Conservation (phyloP, 768 basidiomycete species). For the Hortiboletus campestris region DNA sequence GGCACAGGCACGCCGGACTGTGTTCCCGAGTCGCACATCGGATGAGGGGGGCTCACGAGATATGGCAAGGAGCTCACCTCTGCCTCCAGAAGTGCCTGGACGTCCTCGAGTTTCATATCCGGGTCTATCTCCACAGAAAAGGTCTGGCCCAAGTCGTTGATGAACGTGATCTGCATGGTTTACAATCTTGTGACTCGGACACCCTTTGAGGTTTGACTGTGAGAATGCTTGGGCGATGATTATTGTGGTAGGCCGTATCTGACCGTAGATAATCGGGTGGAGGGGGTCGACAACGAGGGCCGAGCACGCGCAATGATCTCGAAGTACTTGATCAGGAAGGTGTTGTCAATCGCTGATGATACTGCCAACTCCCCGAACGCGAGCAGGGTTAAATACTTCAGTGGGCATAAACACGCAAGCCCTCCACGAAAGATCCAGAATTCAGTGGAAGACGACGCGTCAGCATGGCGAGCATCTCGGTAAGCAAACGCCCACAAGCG, state of each 20-base stretch:
- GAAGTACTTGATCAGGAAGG: slow-evolving; percentile 27
- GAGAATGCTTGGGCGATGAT: background rate
- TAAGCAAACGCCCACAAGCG: slow-evolving; percentile 9
- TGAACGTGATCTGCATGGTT: slow-evolving; percentile 70
- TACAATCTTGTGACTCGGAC: background rate
- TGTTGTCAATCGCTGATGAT: slow-evolving; percentile 7
- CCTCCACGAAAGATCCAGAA: slow-evolving; percentile 23
- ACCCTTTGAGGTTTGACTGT: background rate
- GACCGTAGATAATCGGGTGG: slow-evolving; percentile 4
- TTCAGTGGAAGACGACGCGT: slow-evolving; percentile 20
- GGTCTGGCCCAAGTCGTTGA: slow-evolving; percentile 62
- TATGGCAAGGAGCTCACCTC: slow-evolving; percentile 60
- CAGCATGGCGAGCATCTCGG: slow-evolving; percentile 6
- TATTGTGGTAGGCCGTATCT: background rate
- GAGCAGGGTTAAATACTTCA: slow-evolving; percentile 14
- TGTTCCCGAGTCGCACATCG: background rate
- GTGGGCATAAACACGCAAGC: slow-evolving; percentile 16
- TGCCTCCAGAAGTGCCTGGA: slow-evolving; percentile 91
- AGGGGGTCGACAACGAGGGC: background rate
- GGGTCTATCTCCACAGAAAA: slow-evolving; percentile 83
- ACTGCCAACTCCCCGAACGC: background rate
- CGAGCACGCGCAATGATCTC: slow-evolving; percentile 1
- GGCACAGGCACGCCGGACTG: slow-evolving; percentile 71
- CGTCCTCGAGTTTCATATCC: slow-evolving; percentile 87
- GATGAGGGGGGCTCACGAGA: background rate